A percentile compares a stretch with the other conserved stretches of the same genome.
Evolutionary conservation across 768 basidiomycete species (phyloP).

Genomic region (Gyrodon lividus): DNA sequence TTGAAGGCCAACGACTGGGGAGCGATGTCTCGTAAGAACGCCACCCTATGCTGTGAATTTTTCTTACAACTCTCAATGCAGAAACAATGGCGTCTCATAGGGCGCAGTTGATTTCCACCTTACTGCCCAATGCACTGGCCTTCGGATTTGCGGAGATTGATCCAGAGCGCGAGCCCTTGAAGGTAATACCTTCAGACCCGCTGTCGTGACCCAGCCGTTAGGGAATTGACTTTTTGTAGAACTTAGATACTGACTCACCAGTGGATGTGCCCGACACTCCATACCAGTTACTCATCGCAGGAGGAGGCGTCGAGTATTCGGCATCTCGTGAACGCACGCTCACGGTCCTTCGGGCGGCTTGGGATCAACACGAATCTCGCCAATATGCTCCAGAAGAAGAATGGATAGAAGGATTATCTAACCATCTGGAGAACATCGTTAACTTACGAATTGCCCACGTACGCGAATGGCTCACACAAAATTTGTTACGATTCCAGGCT

Average conservation of each 20-base stretch:
- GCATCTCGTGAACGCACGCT: conserved; percentile 15
- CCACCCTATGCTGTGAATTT: not conserved
- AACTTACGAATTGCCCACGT: conserved; percentile 48
- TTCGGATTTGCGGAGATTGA: conserved; percentile 47
- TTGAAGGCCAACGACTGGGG: conserved; percentile 63
- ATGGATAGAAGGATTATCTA: conserved; percentile 41
- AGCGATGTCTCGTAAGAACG: conserved; percentile 53
- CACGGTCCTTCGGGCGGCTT: conserved; percentile 14
- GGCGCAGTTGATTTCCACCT: conserved; percentile 39
- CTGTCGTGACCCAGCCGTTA: not conserved
- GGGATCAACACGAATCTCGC: conserved; percentile 18
- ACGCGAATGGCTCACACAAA: conserved; percentile 48
- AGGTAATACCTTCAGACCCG: conserved; percentile 33
- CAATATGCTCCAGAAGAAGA: conserved; percentile 22
- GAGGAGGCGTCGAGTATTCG: conserved; percentile 14
- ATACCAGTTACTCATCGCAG: conserved; percentile 34
- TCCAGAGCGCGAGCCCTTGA: conserved; percentile 48
- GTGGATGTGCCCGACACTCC: conserved; percentile 40
- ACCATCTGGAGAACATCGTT: conserved; percentile 39
- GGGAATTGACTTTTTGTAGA: conserved; percentile 32
- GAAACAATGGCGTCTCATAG: conserved; percentile 51
- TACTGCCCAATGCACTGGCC: conserved; percentile 48
- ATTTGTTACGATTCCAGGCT: conserved; percentile 45
- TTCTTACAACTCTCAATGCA: conserved; percentile 14
- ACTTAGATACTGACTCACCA: conserved; percentile 48